Conservation (phyloP, 495 filamentous ascomycete genomes). For the Monascus purpureus region DNA sequence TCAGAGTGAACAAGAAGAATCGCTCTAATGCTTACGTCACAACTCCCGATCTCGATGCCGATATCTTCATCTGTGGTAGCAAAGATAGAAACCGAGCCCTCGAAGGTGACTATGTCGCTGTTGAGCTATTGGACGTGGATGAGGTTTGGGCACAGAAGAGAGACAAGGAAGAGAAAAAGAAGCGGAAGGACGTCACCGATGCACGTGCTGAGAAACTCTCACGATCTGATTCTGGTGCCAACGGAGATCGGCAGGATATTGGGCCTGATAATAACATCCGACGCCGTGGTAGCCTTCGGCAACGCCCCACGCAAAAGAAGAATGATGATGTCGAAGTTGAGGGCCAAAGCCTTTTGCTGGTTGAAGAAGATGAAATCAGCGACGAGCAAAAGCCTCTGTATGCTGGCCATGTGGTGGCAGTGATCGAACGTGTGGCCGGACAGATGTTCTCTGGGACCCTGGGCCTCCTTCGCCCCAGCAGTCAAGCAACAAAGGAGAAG, state of each 20-base stretch:
- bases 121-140: slow-evolving; percentile 94
- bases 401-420: slow-evolving; percentile 91
- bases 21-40: slow-evolving; percentile 96
- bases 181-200: slow-evolving; percentile 95
- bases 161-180: slow-evolving; percentile 99
- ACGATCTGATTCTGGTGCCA: slow-evolving; percentile 47
- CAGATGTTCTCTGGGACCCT: slow-evolving; percentile 99
- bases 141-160: slow-evolving; percentile 98
- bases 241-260: slow-evolving; percentile 48
- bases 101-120: slow-evolving; percentile 88
- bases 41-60: slow-evolving; percentile 85
- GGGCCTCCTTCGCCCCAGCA: slow-evolving; percentile 85
- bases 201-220: slow-evolving; percentile 58
- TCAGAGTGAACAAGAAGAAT: slow-evolving; percentile 99
- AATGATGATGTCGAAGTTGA: slow-evolving; percentile 99
- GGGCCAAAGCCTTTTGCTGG: slow-evolving; percentile 87
- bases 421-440: slow-evolving; percentile 89
- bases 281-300: slow-evolving; percentile 83
- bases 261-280: slow-evolving; percentile 68
- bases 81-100: slow-evolving; percentile 94
- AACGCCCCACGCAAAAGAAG: slow-evolving; percentile 98
- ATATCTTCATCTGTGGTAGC: slow-evolving; percentile 98
- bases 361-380: slow-evolving; percentile 97
- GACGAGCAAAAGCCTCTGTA: slow-evolving; percentile 97
- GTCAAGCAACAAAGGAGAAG: slow-evolving; percentile 98